Conservation (phyloP, 257 asterid genomes). For the Solanum sitiens region DNA sequence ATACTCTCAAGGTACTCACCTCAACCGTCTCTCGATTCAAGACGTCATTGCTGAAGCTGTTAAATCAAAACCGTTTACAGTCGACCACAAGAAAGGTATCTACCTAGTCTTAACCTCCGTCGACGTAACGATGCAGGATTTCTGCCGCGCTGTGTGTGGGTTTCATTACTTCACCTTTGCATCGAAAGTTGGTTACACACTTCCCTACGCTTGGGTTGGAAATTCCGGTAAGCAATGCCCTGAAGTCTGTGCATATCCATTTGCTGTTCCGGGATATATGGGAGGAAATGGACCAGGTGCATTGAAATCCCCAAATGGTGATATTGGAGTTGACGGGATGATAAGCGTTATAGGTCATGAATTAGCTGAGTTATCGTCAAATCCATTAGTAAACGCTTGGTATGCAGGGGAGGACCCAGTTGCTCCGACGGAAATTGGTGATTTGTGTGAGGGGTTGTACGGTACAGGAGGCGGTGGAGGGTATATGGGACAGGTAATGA, state of each 20-base stretch:
- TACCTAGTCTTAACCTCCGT: conserved; percentile 68
- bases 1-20: conserved; percentile 57
- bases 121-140: conserved; percentile 85
- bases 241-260: conserved; percentile 90
- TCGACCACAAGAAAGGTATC: conserved; percentile 76
- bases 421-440: conserved; percentile 90
- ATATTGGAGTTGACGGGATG: conserved; percentile 83
- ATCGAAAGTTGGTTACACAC: conserved; percentile 65
- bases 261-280: conserved; percentile 79
- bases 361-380: conserved; percentile 84
- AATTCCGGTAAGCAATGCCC: conserved; percentile 87
- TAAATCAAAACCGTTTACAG: conserved; percentile 56
- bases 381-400: conserved; percentile 96
- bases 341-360: conserved; percentile 86
- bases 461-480: conserved; percentile 96
- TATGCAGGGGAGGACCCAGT: conserved; percentile 94
- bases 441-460: conserved; percentile 83
- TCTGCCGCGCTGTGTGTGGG: conserved; percentile 90
- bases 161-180: conserved; percentile 94
- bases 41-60: conserved; percentile 70
- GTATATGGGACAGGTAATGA: conserved; percentile 64
- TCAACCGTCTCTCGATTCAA: conserved; percentile 66
- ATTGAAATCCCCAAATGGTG: conserved; percentile 61
- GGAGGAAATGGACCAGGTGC: conserved; percentile 54
- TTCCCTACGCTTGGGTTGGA: conserved; percentile 92